Evolutionary conservation across 2,329 filamentous ascomycete species (phyloP), one percentile per base, ranked within the genome.

Genomic region (Penicillium verrucosum): DNA sequence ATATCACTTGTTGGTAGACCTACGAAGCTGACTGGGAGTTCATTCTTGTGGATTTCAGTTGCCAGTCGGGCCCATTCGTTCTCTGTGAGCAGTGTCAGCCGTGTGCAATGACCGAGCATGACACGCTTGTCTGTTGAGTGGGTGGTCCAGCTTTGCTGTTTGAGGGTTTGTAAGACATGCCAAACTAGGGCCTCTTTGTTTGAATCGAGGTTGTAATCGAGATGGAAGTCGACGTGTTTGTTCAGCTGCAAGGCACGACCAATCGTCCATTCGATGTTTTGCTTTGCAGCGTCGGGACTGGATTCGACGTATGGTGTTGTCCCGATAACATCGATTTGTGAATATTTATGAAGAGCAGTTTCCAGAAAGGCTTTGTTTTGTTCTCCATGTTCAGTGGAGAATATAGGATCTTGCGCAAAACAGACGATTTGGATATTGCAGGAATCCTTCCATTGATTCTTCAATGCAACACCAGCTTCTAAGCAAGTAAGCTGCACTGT

Each of bases 261-360:
- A 38, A 88, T 75, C 16, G 87, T 83, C 83, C 85, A 90, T 18
- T 81, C 75, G 18, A 89, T 82, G 64, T 89, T 90, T 47, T 69
- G 67, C 51, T 80, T 75, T 57, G 80, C 78, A 7, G 78, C 78
- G 10, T 73, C 70, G 21, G 75, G 65, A 27, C 77, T 77, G 5
- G 74, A 68, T 70, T 91, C 88, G 2, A 89, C 87, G 64, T 90
- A 90, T 0, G 87, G 88, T 1, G 87, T 89, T 48, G 83, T 85
- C 3, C 88, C 88, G 21, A 90, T 65, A 0, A 80, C 87, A 41
- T 84, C 83, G 1, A 89, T 80, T 16, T 67, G 54, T 2, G 72
- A 73, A 30, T 65, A 54, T 2, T 21, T 40, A 14, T 44, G 27
- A 5, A 81, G 68, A 14, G 84, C 81, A 2, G 73, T 60, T 21